Evolutionary conservation across 345 rosid genomes (phyloP).

Genomic region (Salix suchowensis): DNA sequence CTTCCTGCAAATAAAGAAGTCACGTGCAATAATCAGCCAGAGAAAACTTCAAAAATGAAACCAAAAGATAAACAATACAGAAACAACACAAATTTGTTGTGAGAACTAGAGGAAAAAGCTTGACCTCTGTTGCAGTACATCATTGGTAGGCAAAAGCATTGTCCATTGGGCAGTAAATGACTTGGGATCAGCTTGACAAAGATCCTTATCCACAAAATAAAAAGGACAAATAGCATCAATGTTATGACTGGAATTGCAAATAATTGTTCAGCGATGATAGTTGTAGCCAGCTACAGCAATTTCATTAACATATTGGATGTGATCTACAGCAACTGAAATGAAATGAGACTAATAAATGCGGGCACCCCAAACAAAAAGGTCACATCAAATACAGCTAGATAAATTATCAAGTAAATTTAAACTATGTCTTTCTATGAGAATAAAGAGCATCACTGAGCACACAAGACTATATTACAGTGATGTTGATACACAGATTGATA

Average conservation of each 20-base stretch:
- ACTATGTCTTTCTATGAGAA: neutral
- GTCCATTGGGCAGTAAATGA: slow-evolving; percentile 84
- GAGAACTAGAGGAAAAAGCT: slow-evolving; percentile 15
- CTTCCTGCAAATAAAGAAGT: slow-evolving; percentile 48
- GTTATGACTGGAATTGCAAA: neutral
- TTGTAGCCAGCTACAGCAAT: neutral
- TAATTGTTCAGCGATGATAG: neutral
- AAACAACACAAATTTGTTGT: too few relatives aligned
- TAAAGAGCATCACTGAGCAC: neutral
- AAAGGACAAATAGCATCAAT: neutral
- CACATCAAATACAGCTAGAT: neutral
- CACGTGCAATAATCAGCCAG: slow-evolving; percentile 17
- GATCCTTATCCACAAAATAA: slow-evolving; percentile 50
- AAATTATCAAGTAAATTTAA: neutral
- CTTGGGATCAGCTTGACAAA: slow-evolving; percentile 85
- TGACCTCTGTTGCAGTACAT: slow-evolving; percentile 74
- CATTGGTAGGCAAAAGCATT: slow-evolving; percentile 77
- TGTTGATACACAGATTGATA: neutral
- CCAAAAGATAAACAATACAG: neutral
- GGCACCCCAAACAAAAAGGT: neutral
- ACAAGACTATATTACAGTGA: neutral
- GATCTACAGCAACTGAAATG: neutral
- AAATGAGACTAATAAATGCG: neutral
- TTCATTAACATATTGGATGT: neutral
- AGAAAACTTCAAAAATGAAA: slow-evolving; percentile 1